Evolutionary conservation across 352 stramenopile genomes (phyloP).

Genomic region (Stephanocyclus meneghinianus): DNA sequence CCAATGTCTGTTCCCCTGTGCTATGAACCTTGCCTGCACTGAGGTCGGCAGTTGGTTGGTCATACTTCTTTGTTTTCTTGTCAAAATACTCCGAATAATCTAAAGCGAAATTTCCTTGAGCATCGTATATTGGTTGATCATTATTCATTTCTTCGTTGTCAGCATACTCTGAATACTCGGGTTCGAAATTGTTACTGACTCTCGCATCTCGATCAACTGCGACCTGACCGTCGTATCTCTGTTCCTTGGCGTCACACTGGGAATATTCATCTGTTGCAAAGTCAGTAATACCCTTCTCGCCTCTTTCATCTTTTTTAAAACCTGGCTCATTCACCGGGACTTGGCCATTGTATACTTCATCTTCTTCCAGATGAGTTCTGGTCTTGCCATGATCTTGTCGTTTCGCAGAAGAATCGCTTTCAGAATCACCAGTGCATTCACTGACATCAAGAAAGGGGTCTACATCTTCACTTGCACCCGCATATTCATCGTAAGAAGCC

Average conservation of each 20-base stretch:
- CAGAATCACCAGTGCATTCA: constrained; percentile 1
- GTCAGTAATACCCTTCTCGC: no score
- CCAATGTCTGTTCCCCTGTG: background rate
- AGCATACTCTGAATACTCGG: no score
- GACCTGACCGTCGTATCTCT: no score
- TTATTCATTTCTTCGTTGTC: no score
- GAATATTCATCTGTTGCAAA: no score
- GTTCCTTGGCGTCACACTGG: background rate
- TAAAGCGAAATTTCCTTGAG: background rate
- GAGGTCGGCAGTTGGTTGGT: background rate
- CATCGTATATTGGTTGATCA: background rate
- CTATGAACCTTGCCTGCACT: background rate
- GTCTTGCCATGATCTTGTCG: background rate
- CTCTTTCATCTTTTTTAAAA: background rate
- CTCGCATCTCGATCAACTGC: no score
- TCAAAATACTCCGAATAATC: constrained; percentile 1
- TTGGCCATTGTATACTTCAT: background rate
- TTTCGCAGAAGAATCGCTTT: background rate
- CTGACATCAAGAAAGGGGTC: constrained; percentile 12
- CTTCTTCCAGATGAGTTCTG: background rate
- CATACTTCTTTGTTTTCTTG: background rate
- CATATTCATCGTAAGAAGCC: background rate
- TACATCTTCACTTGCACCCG: background rate
- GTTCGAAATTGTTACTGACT: no score
- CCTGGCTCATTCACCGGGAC: background rate